A percentile compares a stretch with the other conserved stretches of the same genome.
These are phyloP conservation scores for Hymenoscyphus fructigenus DNA, from an alignment of 2,329 filamentous ascomycete species.

Conservation along the genomic window DNA sequence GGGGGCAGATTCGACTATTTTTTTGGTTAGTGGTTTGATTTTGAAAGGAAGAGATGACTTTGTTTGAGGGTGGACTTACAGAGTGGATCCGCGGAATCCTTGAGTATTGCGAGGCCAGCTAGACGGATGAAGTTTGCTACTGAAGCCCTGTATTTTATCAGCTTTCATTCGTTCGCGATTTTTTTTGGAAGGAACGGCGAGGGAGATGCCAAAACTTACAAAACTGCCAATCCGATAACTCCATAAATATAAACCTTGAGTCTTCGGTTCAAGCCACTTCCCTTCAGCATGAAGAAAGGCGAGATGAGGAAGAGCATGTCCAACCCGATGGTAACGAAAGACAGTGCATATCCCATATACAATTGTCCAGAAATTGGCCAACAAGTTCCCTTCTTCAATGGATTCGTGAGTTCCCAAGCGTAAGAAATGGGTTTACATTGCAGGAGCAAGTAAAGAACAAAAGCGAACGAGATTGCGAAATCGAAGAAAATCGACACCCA, in stretches of 20 bases:
- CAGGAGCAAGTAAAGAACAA: slow-evolving; percentile 21
- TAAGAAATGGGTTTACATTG: slow-evolving; percentile 24
- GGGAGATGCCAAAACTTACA: no score
- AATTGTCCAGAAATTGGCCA: slow-evolving; percentile 15
- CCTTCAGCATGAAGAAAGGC: slow-evolving; percentile 80
- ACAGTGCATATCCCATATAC: slow-evolving; percentile 25
- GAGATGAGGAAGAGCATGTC: slow-evolving; percentile 64
- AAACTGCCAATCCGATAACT: slow-evolving; percentile 22
- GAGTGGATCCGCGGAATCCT: slow-evolving; percentile 22
- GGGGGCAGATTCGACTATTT: slow-evolving; percentile 19
- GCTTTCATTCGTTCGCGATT: neutral
- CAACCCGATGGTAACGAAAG: slow-evolving; percentile 20
- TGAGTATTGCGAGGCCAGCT: slow-evolving; percentile 22
- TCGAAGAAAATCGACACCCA: slow-evolving; percentile 22
- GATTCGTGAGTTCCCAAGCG: slow-evolving; percentile 21
- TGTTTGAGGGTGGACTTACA: slow-evolving; percentile 6
- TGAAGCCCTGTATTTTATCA: slow-evolving; percentile 23
- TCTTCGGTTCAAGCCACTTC: slow-evolving; percentile 7
- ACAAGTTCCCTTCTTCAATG: slow-evolving; percentile 21
- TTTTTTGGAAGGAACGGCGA: no score
- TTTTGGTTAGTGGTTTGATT: neutral
- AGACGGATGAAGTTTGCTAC: slow-evolving; percentile 29
- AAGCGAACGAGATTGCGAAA: slow-evolving; percentile 16
- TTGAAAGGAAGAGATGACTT: neutral
- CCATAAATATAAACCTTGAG: slow-evolving; percentile 26